Evolutionary conservation across 2,329 filamentous ascomycete species (phyloP), one percentile per base, ranked within the genome.

Genomic region (Neodidymelliopsis sp.): DNA sequence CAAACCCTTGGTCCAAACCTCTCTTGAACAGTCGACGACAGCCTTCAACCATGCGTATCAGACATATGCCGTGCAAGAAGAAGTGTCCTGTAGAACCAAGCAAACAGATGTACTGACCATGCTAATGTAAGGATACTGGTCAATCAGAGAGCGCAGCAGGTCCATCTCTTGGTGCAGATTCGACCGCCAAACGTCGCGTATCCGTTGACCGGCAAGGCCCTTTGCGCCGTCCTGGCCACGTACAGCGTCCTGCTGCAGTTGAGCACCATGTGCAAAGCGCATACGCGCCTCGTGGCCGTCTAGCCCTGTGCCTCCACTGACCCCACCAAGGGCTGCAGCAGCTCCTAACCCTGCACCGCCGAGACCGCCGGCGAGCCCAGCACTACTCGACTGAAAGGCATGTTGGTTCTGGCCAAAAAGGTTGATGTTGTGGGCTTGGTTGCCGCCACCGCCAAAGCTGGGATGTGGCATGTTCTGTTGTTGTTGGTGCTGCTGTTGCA

Each of bases 171-270:
- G 89, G 19, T 90, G 84, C 56, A 97, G 76, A 66, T 97, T 97
- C 63, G 91, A 85, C 71, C 88, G 89, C 94, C 94, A 99, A 28
- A 99, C 94, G 66, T 99, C 93, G 58, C 92, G 84, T 86, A 97
- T 97, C 71, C 91, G 83, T 54, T 86, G 84, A 7, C 61, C 62
- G 66, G 91, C 79, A 13, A 82, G 82, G 53, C 84, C 74, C 83
- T 84, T 72, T 74, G 75, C 61, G 73, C 81, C 69, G 22, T 83
- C 78, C 44, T 82, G 77, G 53, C 80, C 82, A 50, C 84, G 78
- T 23, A 72, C 74, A 9, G 73, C 71, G 38, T 79, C 74, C 56
- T 80, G 76, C 55, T 81, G 79, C 59, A 80, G 70, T 30, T 78
- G 77, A 20, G 78, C 88, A 72, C 86, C 88, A 68, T 93, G 87